Evolutionary conservation across 2,329 filamentous ascomycete genomes (phyloP), one percentile per base, ranked within the genome.

Genomic region (Aspergillus fructus): DNA sequence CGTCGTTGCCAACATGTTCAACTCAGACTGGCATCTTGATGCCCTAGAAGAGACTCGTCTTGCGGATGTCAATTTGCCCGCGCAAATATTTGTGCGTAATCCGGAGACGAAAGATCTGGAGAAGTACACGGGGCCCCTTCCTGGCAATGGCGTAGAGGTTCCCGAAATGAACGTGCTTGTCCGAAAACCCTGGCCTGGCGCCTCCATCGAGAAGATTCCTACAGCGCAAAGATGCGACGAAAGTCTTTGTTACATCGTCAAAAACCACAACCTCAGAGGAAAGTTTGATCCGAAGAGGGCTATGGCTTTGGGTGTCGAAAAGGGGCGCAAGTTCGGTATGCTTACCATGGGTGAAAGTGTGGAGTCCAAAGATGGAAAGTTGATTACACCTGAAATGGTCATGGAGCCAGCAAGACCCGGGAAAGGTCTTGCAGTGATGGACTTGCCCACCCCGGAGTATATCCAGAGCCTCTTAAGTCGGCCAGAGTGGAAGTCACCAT

Each of bases 311-410:
- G 88, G 88, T 1, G 83, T 97, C 0, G 75, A 76, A 19, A 81
- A 78, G 52, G 86, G 85, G 2, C 71, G 64, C 0, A 77, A 87
- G 49, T 96, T 82, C 72, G 79, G 79, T 37, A 66, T 72, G 12
- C 79, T 99, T 43, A 80, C 87, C 0, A 71, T 68, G 1, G 91
- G 92, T 2, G 63, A 87, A 60, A 86, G 74, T 48, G 86, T 94
- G 1, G 75, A 78, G 53, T 86, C 85, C 23, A 76, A 80, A 13
- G 83, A 88, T 65, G 92, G 91, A 4, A 80, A 79, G 6, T 83
- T 82, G 0, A 84, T 99, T 30, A 94, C 88, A 0, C 89, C 93
- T 1, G 89, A 94, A 0, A 94, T 96, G 88, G 92, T 97, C 1
- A 69, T 99, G 51, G 91, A 83, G 1, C 79, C 86, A 11, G 75